These are phyloP conservation scores for Elongisporangium prolatum DNA, from an alignment of 352 stramenopile species.

Conservation along the genomic window DNA sequence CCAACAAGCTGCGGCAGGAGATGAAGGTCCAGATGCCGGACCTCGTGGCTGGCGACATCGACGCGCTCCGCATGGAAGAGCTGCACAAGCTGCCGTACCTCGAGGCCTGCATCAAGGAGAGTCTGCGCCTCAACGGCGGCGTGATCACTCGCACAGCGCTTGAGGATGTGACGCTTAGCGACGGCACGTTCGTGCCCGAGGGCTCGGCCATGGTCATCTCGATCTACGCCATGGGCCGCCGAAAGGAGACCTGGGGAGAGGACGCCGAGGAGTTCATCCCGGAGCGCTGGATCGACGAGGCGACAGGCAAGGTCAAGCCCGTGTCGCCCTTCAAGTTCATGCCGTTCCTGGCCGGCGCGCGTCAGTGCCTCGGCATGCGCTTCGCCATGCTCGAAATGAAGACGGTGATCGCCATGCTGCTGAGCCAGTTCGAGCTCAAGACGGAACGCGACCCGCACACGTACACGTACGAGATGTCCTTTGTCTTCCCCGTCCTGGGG, in stretches of 20 bases:
- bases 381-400: constrained; percentile 56
- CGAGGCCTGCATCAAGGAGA: constrained; percentile 58
- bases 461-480: constrained; percentile 28
- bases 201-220: constrained; percentile 34
- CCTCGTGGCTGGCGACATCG: constrained; percentile 12
- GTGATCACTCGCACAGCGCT: constrained; percentile 32
- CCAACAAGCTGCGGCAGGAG: constrained; percentile 36
- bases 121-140: constrained; percentile 51
- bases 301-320: constrained; percentile 27
- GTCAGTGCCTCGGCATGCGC: constrained; percentile 53
- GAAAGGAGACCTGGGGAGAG: constrained; percentile 38
- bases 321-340: constrained; percentile 44
- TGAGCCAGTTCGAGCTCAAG: constrained; percentile 37
- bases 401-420: constrained; percentile 31
- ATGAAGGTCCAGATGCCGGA: constrained; percentile 26
- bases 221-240: constrained; percentile 38
- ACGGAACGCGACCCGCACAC: constrained; percentile 27
- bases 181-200: constrained; percentile 50
- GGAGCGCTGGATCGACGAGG: constrained; percentile 51
- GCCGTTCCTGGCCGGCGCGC: constrained; percentile 48
- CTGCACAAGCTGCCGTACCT: constrained; percentile 49
- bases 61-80: constrained; percentile 36
- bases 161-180: constrained; percentile 44
- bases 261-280: constrained; percentile 55
- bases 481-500: constrained; percentile 15